Conservation (phyloP, 345 rosid species). For the Boechera retrofracta region DNA sequence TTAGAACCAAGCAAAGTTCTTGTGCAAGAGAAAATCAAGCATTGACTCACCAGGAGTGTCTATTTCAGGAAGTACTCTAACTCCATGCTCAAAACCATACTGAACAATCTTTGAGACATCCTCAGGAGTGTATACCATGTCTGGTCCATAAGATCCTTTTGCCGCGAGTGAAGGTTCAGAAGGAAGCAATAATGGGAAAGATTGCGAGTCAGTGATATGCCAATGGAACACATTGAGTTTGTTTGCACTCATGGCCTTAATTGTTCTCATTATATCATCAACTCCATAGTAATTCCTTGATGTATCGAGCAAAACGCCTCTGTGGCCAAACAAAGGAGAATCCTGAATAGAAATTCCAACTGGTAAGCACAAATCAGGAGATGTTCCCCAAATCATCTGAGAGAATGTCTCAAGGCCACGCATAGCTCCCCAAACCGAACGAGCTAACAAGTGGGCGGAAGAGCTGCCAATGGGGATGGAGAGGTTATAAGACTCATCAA, state of each 20-base stretch:
- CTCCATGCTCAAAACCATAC: slow-evolving; percentile 79
- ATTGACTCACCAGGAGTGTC: slow-evolving; percentile 78
- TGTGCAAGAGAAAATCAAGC: slow-evolving; percentile 12
- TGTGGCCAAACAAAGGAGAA: slow-evolving; percentile 67
- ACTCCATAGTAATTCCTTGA: slow-evolving; percentile 81
- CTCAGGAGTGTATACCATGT: slow-evolving; percentile 62
- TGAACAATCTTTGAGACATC: slow-evolving; percentile 63
- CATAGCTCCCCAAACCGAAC: slow-evolving; percentile 86
- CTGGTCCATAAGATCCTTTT: slow-evolving; percentile 71
- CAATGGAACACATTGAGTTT: slow-evolving; percentile 92
- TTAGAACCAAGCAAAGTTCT: slow-evolving; percentile 14
- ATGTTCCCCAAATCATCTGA: slow-evolving; percentile 71
- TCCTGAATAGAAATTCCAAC: slow-evolving; percentile 59
- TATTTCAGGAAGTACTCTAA: slow-evolving; percentile 79
- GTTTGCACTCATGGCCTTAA: slow-evolving; percentile 72
- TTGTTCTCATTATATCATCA: slow-evolving; percentile 68
- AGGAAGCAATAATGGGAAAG: slow-evolving; percentile 78
- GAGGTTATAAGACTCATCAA: slow-evolving; percentile 73
- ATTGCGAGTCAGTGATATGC: slow-evolving; percentile 88
- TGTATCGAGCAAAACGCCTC: slow-evolving; percentile 80
- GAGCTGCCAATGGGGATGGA: slow-evolving; percentile 48
- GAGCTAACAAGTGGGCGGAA: slow-evolving; percentile 53
- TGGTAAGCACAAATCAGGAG: slow-evolving; percentile 49
- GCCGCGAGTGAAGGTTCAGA: slow-evolving; percentile 76
- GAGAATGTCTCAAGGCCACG: slow-evolving; percentile 89